Base-by-base conservation (phyloP, 306 rosid genomes). In the Cicer yamashitae region DNA sequence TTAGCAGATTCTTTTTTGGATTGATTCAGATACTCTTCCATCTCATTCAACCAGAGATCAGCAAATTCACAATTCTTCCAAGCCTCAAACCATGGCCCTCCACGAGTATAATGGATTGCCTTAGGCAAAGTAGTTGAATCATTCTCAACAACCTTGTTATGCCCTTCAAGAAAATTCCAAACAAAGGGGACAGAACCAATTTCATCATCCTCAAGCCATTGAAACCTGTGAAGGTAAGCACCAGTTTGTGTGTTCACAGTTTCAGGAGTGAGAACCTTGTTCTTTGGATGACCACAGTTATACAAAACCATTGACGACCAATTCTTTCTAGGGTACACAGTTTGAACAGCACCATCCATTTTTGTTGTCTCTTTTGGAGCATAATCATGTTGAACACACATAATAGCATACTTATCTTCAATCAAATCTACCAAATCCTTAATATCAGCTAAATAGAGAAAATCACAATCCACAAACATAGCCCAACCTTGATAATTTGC, bases 251-350 rank as follows among this genome's bases (percentile, higher is more conserved):
- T 66, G 39, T 89, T 89, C n/a, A 85, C 93, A 46, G 75, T 37
- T n/a, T 89, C 89, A 18, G 93, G 88, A 11, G 85, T 79, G 52
- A 89, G 79, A 40, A 69, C 71, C 40, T 69, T 45, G 83, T 89
- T 89, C 87, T 89, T 89, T 7, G 91, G 89, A 44, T 89, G 91
- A 10, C 80, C 89, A 25, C 89, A 89, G 65, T 89, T 89, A 74
- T 89, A 89, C 67, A 89, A 71, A 56, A 89, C 93, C 93, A 89
- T 89, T 6, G 93, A 89, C 71, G 93, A 89, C 93, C 93, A 89
- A 67, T 89, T 89, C 88, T 89, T 89, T 56, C 93, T 85, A 0
- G 93, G 93, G 39, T 89, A 89, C 71, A 87, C 88, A 41, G 93
- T 89, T 70, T 89, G 93, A 41, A 89, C 89, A 0, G 93, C 93